Base-by-base conservation (phyloP, 306 rosid genomes). In the Abrus precatorius region DNA sequence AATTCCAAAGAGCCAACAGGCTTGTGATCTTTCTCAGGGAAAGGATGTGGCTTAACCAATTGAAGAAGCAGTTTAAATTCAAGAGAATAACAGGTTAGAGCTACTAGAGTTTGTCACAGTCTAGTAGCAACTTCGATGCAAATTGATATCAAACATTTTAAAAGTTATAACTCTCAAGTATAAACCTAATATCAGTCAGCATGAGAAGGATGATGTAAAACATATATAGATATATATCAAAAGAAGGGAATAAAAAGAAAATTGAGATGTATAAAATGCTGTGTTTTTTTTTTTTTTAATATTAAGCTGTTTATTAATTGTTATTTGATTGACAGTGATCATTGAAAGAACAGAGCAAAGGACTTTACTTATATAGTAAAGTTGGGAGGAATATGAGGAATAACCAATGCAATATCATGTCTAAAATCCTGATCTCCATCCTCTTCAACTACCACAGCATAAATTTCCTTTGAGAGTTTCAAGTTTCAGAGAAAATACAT, bases 1-100 rank as follows among this genome's bases (percentile, higher is more conserved):
- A 65, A 88, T 91, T 20, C 96, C 97, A 56, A 95, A 89, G 87
- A 84, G 68, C 55, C 74, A 72, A 61, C 81, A 80, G 65, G 87
- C 83, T n/a, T 40, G 65, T 80, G 92, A 83, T 59, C 34, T 64
- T 45, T 44, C 69, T 73, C 88, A 83, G 74, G 82, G 85, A 69
- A 80, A 80, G 44, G 84, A 48, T 66, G 85, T 72, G 64, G 85
- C 88, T 69, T 69, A 69, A 36, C 72, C 69, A 53, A 79, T 54
- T 52, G 80, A 78, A 66, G 82, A 78, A 60, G 34, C 72, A 56
- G 68, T 76, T 87, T 88, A 81, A 87, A 59, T 75, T 79, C 74
- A 55, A 59, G 27, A 44, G 9, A 32, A 52, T 34, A 54, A 54
- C 68, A n/a, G 59, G 56, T 73, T 20, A 57, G 3, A 8, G 43